phyloP scores from a whole-genome alignment of 805 yeast species.

The Saccharomyces kudriavzevii region DNA sequence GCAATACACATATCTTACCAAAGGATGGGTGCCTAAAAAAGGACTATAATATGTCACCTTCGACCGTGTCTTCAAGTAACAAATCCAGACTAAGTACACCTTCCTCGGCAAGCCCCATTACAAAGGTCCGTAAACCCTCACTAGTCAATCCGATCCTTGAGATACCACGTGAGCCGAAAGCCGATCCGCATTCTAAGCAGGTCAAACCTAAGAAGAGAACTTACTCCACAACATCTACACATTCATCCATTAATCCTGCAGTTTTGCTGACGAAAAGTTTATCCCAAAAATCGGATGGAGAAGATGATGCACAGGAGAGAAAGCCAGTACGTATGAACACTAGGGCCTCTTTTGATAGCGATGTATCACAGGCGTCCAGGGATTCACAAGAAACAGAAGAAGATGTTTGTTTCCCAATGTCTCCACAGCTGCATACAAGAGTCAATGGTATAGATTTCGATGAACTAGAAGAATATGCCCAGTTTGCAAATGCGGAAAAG shows the following conservation, averaged over 20 bases:
- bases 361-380: conserved; percentile 67
- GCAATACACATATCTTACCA: not conserved
- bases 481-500: conserved; percentile 47
- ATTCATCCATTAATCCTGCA: conserved; percentile 7
- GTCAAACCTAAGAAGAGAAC: not conserved
- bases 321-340: conserved; percentile 18
- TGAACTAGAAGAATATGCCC: conserved; percentile 77
- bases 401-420: conserved; percentile 95
- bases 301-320: conserved; percentile 15
- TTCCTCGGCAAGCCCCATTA: not conserved
- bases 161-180: not conserved
- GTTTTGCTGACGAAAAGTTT: conserved; percentile 5
- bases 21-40: not conserved
- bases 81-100: not conserved
- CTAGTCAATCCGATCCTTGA: not conserved
- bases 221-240: conserved; percentile 5
- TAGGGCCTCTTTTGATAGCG: conserved; percentile 41
- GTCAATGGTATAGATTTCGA: conserved; percentile 81
- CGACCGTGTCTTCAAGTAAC: not conserved
- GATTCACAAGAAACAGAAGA: conserved; percentile 89
- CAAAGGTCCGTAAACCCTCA: not conserved
- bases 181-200: not conserved
- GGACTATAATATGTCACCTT: not conserved
- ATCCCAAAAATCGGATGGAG: conserved; percentile 11
- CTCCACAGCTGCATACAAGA: conserved; percentile 48